A percentile compares a stretch with the other conserved stretches of the same genome.
Evolutionary conservation across 192 early-diverging fungal genomes (phyloP).

Genomic region (Allomyces javanicus): DNA sequence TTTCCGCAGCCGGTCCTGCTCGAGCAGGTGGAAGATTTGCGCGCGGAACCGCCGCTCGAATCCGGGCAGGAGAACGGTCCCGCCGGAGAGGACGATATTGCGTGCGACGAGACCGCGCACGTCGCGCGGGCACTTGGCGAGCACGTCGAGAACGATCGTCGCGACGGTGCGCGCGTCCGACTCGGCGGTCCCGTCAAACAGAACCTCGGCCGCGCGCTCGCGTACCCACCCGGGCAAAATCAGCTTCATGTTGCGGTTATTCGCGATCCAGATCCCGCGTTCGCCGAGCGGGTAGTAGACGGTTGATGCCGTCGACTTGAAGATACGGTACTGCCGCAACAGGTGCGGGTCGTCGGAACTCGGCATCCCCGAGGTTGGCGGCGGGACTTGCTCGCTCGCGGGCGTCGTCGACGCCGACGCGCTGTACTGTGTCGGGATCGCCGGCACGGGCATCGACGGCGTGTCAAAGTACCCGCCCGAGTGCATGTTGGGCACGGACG

Average conservation of each 20-base stretch:
- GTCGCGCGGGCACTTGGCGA: constrained; percentile 45
- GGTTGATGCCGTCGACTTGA: not conserved
- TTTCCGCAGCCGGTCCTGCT: constrained; percentile 22
- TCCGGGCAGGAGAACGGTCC: constrained; percentile 52
- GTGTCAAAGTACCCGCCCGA: too few relatives aligned
- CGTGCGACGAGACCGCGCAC: constrained; percentile 39
- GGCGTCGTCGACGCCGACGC: too few relatives aligned
- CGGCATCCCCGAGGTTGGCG: too few relatives aligned
- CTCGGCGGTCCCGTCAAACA: constrained; percentile 53
- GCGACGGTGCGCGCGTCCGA: constrained; percentile 37
- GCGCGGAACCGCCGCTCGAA: constrained; percentile 37
- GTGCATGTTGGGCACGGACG: too few relatives aligned
- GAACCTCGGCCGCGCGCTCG: constrained; percentile 53
- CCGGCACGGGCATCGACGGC: too few relatives aligned
- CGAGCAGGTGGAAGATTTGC: constrained; percentile 34
- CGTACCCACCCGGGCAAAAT: constrained; percentile 67
- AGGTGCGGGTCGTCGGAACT: not conserved
- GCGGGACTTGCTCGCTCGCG: not conserved
- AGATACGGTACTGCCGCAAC: not conserved
- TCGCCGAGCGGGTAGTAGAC: constrained; percentile 3
- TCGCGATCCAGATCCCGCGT: not conserved
- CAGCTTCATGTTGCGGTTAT: constrained; percentile 4
- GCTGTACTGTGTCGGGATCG: too few relatives aligned
- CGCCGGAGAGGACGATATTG: constrained; percentile 54
- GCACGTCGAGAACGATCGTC: constrained; percentile 26